A percentile compares a stretch with the other conserved stretches of the same genome.
Conservation (phyloP, 345 rosid species). For the Gossypium anomalum region DNA sequence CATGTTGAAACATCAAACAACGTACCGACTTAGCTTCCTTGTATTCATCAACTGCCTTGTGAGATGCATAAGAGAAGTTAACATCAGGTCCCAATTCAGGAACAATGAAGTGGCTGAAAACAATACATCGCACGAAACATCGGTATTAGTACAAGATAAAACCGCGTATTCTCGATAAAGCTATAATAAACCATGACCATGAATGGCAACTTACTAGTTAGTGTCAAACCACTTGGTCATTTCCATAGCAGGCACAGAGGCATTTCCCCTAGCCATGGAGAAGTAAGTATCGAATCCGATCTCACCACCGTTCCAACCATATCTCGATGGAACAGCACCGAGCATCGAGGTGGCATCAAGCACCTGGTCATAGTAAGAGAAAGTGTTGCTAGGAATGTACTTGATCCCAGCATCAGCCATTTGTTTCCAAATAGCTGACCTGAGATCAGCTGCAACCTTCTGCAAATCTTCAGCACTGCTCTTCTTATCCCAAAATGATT, state of each 20-base stretch:
- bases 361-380: conserved; percentile 84
- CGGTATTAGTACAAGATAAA: not conserved
- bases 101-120: conserved; percentile 35
- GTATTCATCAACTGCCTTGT: conserved; percentile 90
- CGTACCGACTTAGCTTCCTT: conserved; percentile 95
- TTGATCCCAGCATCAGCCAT: conserved; percentile 84
- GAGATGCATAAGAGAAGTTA: conserved; percentile 33
- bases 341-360: conserved; percentile 93
- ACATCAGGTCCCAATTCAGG: conserved; percentile 5
- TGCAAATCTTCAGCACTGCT: conserved; percentile 82
- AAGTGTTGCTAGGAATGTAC: conserved; percentile 95
- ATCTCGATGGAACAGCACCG: conserved; percentile 90
- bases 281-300: conserved; percentile 76
- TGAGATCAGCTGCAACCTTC: conserved; percentile 86
- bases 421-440: conserved; percentile 90
- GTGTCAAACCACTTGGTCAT: conserved; percentile 99
- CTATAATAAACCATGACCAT: not conserved
- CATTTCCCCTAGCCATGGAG: conserved; percentile 99
- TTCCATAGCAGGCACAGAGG: conserved; percentile 96
- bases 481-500: conserved; percentile 96
- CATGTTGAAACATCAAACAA: conserved; percentile 16
- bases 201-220: conserved; percentile 44
- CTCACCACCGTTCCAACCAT: conserved; percentile 80
- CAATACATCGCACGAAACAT: conserved; percentile 14
- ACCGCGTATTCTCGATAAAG: not conserved